A percentile compares a stretch with the other conserved stretches of the same genome.
Evolutionary conservation across 495 filamentous ascomycete species (phyloP).

Genomic region (Peziza echinospora): DNA sequence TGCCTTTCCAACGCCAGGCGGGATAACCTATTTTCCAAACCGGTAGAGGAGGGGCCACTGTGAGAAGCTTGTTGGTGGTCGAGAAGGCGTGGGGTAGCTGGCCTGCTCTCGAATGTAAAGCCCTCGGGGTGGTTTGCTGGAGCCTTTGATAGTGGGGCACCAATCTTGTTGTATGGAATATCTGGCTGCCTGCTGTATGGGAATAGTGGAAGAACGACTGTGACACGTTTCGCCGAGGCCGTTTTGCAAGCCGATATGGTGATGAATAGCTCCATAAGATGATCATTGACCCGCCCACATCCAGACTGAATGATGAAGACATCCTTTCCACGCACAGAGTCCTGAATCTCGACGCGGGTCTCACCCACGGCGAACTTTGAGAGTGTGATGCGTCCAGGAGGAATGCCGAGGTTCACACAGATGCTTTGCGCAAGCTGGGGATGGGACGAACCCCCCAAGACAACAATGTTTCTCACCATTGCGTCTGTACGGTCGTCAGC

Average conservation of each 20-base stretch:
- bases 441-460: slow-evolving; percentile 85
- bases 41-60: slow-evolving; percentile 28
- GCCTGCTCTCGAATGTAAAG: slow-evolving; percentile 87
- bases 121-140: slow-evolving; percentile 22
- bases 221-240: slow-evolving; percentile 75
- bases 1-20: slow-evolving; percentile 10
- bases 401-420: slow-evolving; percentile 68
- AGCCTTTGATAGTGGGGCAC: slow-evolving; percentile 62
- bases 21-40: slow-evolving; percentile 41
- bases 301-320: slow-evolving; percentile 93
- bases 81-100: slow-evolving; percentile 56
- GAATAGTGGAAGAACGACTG: slow-evolving; percentile 84
- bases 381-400: slow-evolving; percentile 58
- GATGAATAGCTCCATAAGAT: slow-evolving; percentile 88
- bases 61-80: slow-evolving; percentile 30
- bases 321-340: slow-evolving; percentile 91
- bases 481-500: too few relatives aligned
- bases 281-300: slow-evolving; percentile 73
- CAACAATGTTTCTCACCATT: slow-evolving; percentile 92
- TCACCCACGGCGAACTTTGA: slow-evolving; percentile 87
- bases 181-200: slow-evolving; percentile 91
- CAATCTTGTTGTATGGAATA: slow-evolving; percentile 83
- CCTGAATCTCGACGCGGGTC: slow-evolving; percentile 81
- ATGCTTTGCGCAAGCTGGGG: slow-evolving; percentile 66
- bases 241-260: slow-evolving; percentile 94